Conservation (phyloP, 345 rosid species). For the Psidium guajava region DNA sequence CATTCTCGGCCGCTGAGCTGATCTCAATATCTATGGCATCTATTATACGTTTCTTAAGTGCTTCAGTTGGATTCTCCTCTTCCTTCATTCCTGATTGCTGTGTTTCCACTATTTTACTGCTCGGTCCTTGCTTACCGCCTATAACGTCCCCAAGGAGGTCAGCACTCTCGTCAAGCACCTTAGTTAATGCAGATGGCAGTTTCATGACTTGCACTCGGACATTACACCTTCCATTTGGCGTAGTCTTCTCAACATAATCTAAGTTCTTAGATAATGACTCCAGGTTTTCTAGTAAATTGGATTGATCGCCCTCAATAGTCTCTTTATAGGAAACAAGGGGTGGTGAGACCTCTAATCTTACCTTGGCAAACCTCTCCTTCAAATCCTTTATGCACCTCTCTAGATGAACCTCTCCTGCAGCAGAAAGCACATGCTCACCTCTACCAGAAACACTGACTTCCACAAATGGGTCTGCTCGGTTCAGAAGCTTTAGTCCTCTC, state of each 20-base stretch:
- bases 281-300: constrained; percentile 52
- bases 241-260: constrained; percentile 63
- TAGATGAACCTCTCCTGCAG: constrained; percentile 94
- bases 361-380: constrained; percentile 87
- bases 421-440: constrained; percentile 91
- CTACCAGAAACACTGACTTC: constrained; percentile 83
- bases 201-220: constrained; percentile 74
- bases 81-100: constrained; percentile 18
- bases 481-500: constrained; percentile 82
- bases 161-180: constrained; percentile 73
- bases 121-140: constrained; percentile 46
- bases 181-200: constrained; percentile 63
- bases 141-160: constrained; percentile 61
- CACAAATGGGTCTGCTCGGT: constrained; percentile 90
- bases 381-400: constrained; percentile 90
- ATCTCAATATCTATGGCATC: constrained; percentile 53
- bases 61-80: constrained; percentile 47
- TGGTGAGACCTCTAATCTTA: constrained; percentile 69
- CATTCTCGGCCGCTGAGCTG: constrained; percentile 28
- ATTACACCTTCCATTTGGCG: constrained; percentile 66
- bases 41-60: constrained; percentile 30
- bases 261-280: constrained; percentile 35
- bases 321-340: constrained; percentile 91
- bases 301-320: constrained; percentile 64
- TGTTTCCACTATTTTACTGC: constrained; percentile 32